Conservation (phyloP, 176 grass and related monocot genomes). For the Phragmites australis region DNA sequence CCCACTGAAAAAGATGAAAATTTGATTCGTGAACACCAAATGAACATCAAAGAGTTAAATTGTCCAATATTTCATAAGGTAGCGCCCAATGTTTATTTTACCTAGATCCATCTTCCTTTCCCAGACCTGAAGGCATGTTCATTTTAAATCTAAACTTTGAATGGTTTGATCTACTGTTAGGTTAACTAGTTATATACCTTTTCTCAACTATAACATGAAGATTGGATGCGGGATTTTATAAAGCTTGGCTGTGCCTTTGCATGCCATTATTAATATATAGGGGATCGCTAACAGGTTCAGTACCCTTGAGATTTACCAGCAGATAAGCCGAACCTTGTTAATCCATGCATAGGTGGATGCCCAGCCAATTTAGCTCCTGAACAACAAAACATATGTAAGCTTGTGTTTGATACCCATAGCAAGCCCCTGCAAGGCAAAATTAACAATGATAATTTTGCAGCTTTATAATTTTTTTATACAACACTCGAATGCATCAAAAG, state of each 20-base stretch:
- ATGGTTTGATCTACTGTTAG: background rate
- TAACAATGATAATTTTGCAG: conserved; percentile 4
- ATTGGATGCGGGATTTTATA: background rate
- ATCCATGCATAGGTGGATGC: background rate
- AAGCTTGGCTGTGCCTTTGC: background rate
- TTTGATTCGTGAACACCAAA: background rate
- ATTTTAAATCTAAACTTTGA: background rate
- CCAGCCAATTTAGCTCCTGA: conserved; percentile 17
- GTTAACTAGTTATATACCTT: background rate
- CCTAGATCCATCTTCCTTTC: background rate
- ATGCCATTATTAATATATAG: background rate
- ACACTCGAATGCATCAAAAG: background rate
- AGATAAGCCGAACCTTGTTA: background rate
- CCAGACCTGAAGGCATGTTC: background rate
- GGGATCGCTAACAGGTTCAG: background rate
- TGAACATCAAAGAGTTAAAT: background rate
- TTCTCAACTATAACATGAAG: background rate
- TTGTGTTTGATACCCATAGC: background rate
- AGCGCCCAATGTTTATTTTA: background rate
- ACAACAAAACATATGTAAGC: conserved; percentile 40
- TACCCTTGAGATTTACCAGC: conserved; percentile 38
- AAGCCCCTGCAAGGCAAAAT: conserved; percentile 11
- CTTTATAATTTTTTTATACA: conserved; percentile 25
- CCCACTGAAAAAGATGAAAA: conserved; percentile 8
- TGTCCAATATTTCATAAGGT: conserved; percentile 19